These are phyloP conservation scores for Aleurites moluccanus DNA, from an alignment of 441 rosid species.

Conservation along the genomic window DNA sequence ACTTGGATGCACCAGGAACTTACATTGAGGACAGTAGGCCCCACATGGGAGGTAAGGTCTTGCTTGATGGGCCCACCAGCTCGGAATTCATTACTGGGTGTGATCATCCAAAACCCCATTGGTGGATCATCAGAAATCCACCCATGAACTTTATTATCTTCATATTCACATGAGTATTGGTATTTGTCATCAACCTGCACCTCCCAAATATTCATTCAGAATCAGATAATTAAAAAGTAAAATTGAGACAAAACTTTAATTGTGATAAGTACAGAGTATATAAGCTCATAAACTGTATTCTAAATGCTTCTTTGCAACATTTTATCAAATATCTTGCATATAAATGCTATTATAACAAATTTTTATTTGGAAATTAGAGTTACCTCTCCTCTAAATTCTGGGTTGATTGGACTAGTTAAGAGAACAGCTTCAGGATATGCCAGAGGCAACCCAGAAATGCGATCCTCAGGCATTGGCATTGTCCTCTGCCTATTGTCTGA, in stretches of 20 bases:
- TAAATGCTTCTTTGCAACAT: not conserved
- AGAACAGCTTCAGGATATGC: conserved; percentile 80
- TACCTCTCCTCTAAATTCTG: conserved; percentile 67
- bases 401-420: conserved; percentile 55
- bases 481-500: conserved; percentile 53
- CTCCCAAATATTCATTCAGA: not conserved
- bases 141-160: conserved; percentile 24
- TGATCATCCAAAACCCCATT: conserved; percentile 32
- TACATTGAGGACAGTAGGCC: conserved; percentile 30
- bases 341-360: too few relatives aligned
- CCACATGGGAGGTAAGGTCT: conserved; percentile 32
- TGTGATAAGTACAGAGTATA: too few relatives aligned
- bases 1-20: not conserved
- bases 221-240: not conserved
- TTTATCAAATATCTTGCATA: not conserved
- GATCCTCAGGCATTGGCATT: conserved; percentile 65
- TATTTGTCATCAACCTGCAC: conserved; percentile 41
- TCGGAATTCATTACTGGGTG: conserved; percentile 27
- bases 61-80: conserved; percentile 29
- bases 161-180: conserved; percentile 27
- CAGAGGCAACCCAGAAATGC: conserved; percentile 41
- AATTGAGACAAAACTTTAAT: too few relatives aligned
- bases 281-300: too few relatives aligned
- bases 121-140: conserved; percentile 25
- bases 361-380: not conserved